Base-by-base conservation (phyloP, 805 yeast species). In the Sugiyamaella boreocaroliniensis region DNA sequence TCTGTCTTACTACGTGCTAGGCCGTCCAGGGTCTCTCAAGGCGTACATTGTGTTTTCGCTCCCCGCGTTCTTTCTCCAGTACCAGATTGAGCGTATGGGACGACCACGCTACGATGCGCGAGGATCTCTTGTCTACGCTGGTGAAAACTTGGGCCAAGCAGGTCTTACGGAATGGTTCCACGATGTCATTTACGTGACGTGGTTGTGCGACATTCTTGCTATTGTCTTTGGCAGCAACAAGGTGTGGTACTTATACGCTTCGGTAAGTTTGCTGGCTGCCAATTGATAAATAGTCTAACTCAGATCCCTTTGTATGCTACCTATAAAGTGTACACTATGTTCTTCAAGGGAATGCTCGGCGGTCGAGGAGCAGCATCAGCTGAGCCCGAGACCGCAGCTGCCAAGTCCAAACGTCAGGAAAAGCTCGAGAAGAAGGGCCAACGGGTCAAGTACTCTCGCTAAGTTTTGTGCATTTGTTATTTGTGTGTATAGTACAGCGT, bases 141-240 rank as follows among this genome's bases (percentile, higher is more conserved):
- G 90, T 1, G 78, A 76, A 29, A 86, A 86, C 60, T 73, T 85
- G 54, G 67, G 67, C 51, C 86, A 79, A 55, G 63, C 67, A 2
- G 93, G 93, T 0, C 71, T 86, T 42, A 82, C 82, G 40, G 92
- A 86, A 66, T 85, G 82, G 70, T 69, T 85, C 73, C 82, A 82
- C 63, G 93, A 86, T 62, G 65, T 84, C 11, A 70, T 86, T 54
- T 85, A 85, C 62, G 65, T 85, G 45, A 83, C 89, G 2, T 75
- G 83, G 76, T 59, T 77, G 18, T 71, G 80, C 57, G 81, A 81
- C 57, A 51, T 83, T 0, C 67, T 83, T 49, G 77, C 81, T 71
- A 59, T 79, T 5, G 19, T 79, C 0, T 60, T 78, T 40, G 89
- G 89, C 5, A 64, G 77, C 43, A 78, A 78, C 64, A 74, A 75